These are phyloP conservation scores for Ceratocystis papillata DNA, from an alignment of 2,329 filamentous ascomycete genomes.

Conservation along the genomic window DNA sequence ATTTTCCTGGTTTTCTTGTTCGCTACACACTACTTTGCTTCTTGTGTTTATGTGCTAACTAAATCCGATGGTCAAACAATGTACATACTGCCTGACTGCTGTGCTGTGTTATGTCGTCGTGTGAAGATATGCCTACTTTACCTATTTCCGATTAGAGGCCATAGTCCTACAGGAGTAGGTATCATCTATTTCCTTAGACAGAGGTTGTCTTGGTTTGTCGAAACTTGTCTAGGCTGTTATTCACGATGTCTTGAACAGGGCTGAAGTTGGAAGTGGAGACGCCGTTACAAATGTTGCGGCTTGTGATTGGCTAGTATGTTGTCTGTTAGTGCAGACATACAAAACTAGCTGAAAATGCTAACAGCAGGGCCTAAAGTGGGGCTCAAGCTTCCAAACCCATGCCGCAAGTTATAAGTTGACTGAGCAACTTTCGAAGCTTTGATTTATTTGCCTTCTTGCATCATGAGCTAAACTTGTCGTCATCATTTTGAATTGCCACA, in stretches of 20 bases:
- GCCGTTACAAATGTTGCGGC: neutral
- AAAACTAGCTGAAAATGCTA: neutral
- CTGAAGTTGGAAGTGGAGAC: constrained; percentile 5
- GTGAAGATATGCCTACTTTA: neutral
- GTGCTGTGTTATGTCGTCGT: neutral
- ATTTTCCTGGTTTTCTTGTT: constrained; percentile 4
- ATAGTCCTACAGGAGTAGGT: too few species aligned
- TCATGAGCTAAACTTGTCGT: neutral
- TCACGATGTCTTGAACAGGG: neutral
- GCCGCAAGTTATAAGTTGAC: neutral
- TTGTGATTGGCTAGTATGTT: neutral
- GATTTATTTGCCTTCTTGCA: neutral
- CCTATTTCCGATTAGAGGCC: too few species aligned
- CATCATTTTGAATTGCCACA: neutral
- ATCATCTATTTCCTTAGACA: too few species aligned
- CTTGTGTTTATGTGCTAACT: neutral
- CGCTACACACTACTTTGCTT: constrained; percentile 7
- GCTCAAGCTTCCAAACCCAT: neutral
- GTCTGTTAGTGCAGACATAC: neutral
- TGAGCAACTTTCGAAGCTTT: constrained; percentile 10
- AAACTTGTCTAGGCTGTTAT: neutral
- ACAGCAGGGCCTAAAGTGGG: neutral
- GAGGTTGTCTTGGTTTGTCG: too few species aligned
- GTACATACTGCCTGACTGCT: neutral
- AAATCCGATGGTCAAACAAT: neutral